Evolutionary conservation across 2,329 filamentous ascomycete species (phyloP).

Genomic region (Sarocladium oryzae): DNA sequence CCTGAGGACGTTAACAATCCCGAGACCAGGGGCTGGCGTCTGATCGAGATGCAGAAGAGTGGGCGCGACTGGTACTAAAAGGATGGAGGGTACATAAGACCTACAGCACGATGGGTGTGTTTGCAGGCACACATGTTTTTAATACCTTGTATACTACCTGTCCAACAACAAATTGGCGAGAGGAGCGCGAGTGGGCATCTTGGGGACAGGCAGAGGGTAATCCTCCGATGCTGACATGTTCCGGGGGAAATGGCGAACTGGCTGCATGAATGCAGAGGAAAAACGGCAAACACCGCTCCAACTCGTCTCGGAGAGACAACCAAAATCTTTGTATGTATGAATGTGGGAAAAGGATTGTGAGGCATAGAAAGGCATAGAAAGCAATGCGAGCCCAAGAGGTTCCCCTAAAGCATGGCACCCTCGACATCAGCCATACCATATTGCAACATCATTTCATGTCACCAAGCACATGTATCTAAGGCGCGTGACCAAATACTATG

Average conservation of each 20-base stretch:
- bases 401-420: neutral
- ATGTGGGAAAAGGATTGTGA: neutral
- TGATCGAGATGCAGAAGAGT: conserved; percentile 99
- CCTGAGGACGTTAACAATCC: conserved; percentile 95
- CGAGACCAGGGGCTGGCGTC: conserved; percentile 91
- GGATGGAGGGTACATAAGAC: neutral
- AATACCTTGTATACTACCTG: conserved; percentile 8
- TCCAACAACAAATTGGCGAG: conserved; percentile 8
- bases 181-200: neutral
- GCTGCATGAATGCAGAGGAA: neutral
- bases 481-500: no score
- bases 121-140: neutral
- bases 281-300: conserved; percentile 7
- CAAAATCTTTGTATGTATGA: conserved; percentile 3
- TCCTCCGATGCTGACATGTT: neutral
- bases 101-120: neutral
- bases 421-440: neutral
- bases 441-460: no score
- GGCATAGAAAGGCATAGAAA: conserved; percentile 7
- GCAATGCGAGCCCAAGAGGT: neutral
- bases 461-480: no score
- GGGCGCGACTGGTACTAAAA: conserved; percentile 71
- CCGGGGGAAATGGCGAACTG: conserved; percentile 1
- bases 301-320: neutral
- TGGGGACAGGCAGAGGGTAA: neutral